phyloP scores from a whole-genome alignment of 1,284 basidiomycete genomes.

The Rhodotorula sp. region DNA sequence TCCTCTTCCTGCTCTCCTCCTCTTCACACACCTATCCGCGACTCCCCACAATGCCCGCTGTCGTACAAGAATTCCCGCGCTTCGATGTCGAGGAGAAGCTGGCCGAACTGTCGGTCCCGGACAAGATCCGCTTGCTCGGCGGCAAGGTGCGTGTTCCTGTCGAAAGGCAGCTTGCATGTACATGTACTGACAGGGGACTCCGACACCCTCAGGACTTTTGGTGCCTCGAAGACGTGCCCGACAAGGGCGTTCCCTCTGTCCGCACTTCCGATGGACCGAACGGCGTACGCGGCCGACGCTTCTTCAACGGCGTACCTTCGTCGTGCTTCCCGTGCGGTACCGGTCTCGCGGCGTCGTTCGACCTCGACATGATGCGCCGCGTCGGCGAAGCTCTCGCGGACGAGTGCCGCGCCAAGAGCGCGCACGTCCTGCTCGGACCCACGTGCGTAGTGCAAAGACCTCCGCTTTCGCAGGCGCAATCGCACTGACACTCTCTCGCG shows the following conservation, averaged over 20 bases:
- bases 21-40: not conserved
- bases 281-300: constrained; percentile 24
- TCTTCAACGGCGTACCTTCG: constrained; percentile 26
- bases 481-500: not conserved
- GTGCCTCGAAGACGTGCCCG: constrained; percentile 17
- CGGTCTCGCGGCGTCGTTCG: constrained; percentile 30
- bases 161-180: no score
- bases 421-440: constrained; percentile 28
- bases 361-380: constrained; percentile 16
- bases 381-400: constrained; percentile 28
- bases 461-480: not conserved
- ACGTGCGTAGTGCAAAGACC: constrained; percentile 60
- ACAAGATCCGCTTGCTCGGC: constrained; percentile 27
- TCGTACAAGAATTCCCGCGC: not conserved
- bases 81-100: constrained; percentile 29
- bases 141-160: constrained; percentile 16
- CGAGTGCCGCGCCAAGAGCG: constrained; percentile 24
- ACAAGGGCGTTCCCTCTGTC: constrained; percentile 11
- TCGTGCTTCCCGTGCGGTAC: constrained; percentile 28
- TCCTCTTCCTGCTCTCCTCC: not conserved
- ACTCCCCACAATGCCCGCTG: not conserved
- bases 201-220: constrained; percentile 16
- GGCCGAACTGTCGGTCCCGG: constrained; percentile 4
- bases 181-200: no score
- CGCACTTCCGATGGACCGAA: constrained; percentile 26